Percentiles rank a stretch among this genome's conserved stretches.
phyloP scores from a whole-genome alignment of 2,329 filamentous ascomycete genomes.

The Truncatella angustata region DNA sequence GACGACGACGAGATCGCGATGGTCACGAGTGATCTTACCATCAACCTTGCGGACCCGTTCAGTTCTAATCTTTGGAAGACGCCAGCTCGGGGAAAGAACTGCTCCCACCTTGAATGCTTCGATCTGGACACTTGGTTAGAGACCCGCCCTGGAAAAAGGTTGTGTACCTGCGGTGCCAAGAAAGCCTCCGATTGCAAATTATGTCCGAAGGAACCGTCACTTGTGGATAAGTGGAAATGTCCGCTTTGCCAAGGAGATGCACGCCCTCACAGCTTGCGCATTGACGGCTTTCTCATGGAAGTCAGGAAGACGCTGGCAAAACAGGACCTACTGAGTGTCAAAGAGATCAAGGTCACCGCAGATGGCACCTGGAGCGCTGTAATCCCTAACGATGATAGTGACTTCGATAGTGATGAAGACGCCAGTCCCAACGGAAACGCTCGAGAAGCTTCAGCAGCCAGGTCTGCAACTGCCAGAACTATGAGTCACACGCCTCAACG shows the following conservation, averaged over 20 bases:
- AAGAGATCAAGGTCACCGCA: conserved; percentile 60
- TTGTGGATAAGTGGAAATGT: conserved; percentile 78
- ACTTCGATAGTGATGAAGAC: conserved; percentile 28
- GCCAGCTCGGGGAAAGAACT: conserved; percentile 69
- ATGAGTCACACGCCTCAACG: background rate
- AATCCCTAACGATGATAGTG: conserved; percentile 32
- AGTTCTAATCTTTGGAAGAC: conserved; percentile 61
- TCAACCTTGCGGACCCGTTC: conserved; percentile 68
- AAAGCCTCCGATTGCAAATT: conserved; percentile 29
- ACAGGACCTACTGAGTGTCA: conserved; percentile 46
- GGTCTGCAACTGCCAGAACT: background rate
- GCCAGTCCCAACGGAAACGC: background rate
- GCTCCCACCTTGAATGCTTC: conserved; percentile 83
- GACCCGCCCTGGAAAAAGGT: conserved; percentile 54
- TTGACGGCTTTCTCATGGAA: conserved; percentile 71
- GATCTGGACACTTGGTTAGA: conserved; percentile 80
- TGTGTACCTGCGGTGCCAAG: conserved; percentile 31
- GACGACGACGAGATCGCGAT: conserved; percentile 69
- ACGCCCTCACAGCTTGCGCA: conserved; percentile 65
- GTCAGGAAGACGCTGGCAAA: conserved; percentile 56
- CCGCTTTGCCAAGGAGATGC: conserved; percentile 80
- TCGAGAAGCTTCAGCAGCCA: background rate
- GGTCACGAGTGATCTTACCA: conserved; percentile 53
- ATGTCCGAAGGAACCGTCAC: conserved; percentile 47
- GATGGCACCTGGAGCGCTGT: conserved; percentile 64